Percentiles rank a stretch among this genome's conserved stretches.
phyloP scores from a whole-genome alignment of 2,329 filamentous ascomycete genomes.

The Fusarium sp. region DNA sequence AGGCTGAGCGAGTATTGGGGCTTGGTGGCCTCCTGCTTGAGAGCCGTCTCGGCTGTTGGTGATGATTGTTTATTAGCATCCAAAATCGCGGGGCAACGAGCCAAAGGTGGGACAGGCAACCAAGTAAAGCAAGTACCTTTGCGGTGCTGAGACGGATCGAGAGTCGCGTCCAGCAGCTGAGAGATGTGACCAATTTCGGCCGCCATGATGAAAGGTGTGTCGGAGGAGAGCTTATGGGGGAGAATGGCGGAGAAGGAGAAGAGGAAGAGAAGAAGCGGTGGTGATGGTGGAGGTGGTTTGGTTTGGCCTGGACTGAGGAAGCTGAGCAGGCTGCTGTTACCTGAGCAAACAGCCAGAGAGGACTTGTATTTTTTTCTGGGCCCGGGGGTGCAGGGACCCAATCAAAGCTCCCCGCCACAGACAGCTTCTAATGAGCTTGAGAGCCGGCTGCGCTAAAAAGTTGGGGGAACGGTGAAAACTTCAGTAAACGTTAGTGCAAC shows the following conservation, averaged over 20 bases:
- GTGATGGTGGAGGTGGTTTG: constrained; percentile 40
- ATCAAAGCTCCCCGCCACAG: constrained; percentile 14
- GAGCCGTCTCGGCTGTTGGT: constrained; percentile 81
- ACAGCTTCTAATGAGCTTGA: constrained; percentile 25
- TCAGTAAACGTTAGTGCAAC: constrained; percentile 21
- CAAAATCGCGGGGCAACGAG: constrained; percentile 51
- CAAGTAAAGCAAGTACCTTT: constrained; percentile 75
- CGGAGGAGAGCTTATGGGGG: constrained; percentile 13
- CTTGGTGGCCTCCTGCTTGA: constrained; percentile 85
- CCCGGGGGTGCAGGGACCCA: constrained; percentile 25
- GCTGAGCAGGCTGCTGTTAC: constrained; percentile 25
- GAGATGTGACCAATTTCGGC: constrained; percentile 75
- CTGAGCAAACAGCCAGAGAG: constrained; percentile 30
- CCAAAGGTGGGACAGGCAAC: constrained; percentile 42
- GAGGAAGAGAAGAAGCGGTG: constrained; percentile 40
- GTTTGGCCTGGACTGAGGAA: constrained; percentile 23
- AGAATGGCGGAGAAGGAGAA: constrained; percentile 34
- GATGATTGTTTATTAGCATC: constrained; percentile 56
- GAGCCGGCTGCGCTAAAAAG: constrained; percentile 19
- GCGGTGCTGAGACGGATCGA: constrained; percentile 89
- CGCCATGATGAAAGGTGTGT: constrained; percentile 64
- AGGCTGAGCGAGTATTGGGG: constrained; percentile 90
- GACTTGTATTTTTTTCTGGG: constrained; percentile 36
- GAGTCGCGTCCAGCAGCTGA: constrained; percentile 89
- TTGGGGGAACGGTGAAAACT: constrained; percentile 9